Conservation (phyloP, 1,284 basidiomycete genomes). For the Erythrobasidium hasegawianum region DNA sequence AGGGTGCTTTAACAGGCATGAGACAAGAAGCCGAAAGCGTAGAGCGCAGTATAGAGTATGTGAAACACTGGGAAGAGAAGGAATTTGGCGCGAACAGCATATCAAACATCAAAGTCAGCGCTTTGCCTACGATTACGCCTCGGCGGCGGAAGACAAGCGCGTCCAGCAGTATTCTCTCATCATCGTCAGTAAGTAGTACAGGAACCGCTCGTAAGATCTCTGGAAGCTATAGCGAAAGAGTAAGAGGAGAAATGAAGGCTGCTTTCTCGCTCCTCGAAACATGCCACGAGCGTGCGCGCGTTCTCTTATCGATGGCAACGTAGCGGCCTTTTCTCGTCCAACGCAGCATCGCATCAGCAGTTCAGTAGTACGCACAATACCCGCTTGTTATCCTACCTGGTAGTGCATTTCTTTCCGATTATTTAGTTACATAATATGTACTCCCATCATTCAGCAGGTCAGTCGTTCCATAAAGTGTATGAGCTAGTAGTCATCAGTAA, state of each 20-base stretch:
- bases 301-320: not conserved
- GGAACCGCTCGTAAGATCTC: not conserved
- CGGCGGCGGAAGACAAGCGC: not conserved
- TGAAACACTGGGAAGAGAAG: constrained; percentile 12
- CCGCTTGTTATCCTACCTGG: constrained; percentile 1
- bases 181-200: not conserved
- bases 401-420: not conserved
- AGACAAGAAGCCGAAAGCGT: constrained; percentile 13
- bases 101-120: not conserved
- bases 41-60: constrained; percentile 7
- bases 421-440: not conserved
- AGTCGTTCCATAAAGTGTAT: too few relatives aligned
- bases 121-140: not conserved
- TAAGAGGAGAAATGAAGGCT: constrained; percentile 1
- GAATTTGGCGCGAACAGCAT: not conserved
- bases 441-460: too few relatives aligned
- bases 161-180: not conserved
- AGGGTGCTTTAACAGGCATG: constrained; percentile 6
- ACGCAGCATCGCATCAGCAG: too few relatives aligned
- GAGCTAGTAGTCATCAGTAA: too few relatives aligned
- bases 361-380: not conserved
- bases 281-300: not conserved
- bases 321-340: too few relatives aligned
- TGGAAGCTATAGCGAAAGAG: not conserved
- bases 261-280: not conserved